Evolutionary conservation across 2,329 filamentous ascomycete species (phyloP), one percentile per base, ranked within the genome.

Genomic region (Diaporthe nobilis): DNA sequence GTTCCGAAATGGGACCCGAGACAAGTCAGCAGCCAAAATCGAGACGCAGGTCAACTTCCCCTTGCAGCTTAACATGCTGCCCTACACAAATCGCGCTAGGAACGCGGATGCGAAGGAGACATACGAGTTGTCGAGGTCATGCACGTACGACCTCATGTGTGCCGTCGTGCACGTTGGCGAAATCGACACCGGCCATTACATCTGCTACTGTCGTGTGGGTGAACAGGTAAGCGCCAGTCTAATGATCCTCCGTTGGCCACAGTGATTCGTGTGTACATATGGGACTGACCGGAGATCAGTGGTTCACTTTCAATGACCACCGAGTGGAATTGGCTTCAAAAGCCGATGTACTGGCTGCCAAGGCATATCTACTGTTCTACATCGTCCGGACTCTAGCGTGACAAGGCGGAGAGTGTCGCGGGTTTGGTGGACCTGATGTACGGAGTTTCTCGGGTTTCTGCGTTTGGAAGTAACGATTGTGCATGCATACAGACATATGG

Each of bases 231-330:
- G 87, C 82, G 55, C 53, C 61, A 57, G 22, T 51, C 44, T 25
- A 68, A 17, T 25, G 34, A 42, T 13, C n/a, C 28, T 17, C 34
- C 22, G 51, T 42, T 68, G 6, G 17, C 7, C 25, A 6, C 7
- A 4, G 22, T 51, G 44, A 25, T 49, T 12, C 12, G 12, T 9
- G 13, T 34, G 17, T 51, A 25, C 12, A 39, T 37, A 22, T 13
- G 20, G 22, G 25, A 55, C 71, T 77, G 55, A 80, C 77, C 10
- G 42, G 55, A 15, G 82, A 77, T 22, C 79, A 98, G 90, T 98
- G 96, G 96, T 98, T 98, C 83, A 92, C 94, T 73, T 98, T 98
- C 85, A 97, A 98, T 81, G 96, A 98, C 82, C 96, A 97, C 83
- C 95, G 95, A 82, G 96, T 98, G 34, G 94, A 96, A 77, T 82